Percentiles rank a stretch among this genome's conserved stretches.
Conservation (phyloP, 192 early-diverging fungal genomes). For the Entomortierella chlamydospora region DNA sequence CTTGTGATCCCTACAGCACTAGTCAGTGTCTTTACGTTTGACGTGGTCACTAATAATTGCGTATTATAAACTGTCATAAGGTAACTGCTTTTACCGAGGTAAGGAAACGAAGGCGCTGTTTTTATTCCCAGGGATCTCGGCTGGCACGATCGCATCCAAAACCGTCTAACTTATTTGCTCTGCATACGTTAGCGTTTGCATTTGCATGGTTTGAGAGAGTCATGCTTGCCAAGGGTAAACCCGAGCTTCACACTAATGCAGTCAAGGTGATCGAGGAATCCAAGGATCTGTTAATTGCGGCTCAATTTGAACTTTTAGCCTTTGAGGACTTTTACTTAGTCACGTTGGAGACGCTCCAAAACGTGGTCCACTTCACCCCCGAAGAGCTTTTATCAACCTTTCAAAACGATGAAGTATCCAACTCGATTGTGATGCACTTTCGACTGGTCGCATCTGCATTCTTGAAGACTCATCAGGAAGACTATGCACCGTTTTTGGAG, state of each 20-base stretch:
- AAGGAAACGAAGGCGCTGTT: too few species aligned
- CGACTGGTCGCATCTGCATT: constrained; percentile 68
- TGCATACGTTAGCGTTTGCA: constrained; percentile 69
- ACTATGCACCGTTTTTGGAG: constrained; percentile 69
- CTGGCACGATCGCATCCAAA: too few species aligned
- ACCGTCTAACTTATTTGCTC: too few species aligned
- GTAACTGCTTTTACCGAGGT: constrained; percentile 76
- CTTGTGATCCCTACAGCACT: background rate
- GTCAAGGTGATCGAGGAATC: constrained; percentile 55
- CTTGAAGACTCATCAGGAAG: constrained; percentile 63
- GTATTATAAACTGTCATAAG: too few species aligned
- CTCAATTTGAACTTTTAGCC: constrained; percentile 61
- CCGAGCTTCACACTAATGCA: constrained; percentile 27
- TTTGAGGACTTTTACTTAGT: constrained; percentile 69
- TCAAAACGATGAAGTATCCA: constrained; percentile 67
- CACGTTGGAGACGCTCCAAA: constrained; percentile 57
- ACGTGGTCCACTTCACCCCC: constrained; percentile 19
- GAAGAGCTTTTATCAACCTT: constrained; percentile 61
- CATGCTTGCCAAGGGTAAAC: constrained; percentile 40
- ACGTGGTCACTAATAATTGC: too few species aligned
- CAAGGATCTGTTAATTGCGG: constrained; percentile 49
- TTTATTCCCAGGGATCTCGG: too few species aligned
- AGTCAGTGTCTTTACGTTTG: too few species aligned
- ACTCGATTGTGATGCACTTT: constrained; percentile 69
- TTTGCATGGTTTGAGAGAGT: constrained; percentile 74